Evolutionary conservation across 2,329 filamentous ascomycete genomes (phyloP), one percentile per base, ranked within the genome.

Genomic region (Aspergillus melleus): DNA sequence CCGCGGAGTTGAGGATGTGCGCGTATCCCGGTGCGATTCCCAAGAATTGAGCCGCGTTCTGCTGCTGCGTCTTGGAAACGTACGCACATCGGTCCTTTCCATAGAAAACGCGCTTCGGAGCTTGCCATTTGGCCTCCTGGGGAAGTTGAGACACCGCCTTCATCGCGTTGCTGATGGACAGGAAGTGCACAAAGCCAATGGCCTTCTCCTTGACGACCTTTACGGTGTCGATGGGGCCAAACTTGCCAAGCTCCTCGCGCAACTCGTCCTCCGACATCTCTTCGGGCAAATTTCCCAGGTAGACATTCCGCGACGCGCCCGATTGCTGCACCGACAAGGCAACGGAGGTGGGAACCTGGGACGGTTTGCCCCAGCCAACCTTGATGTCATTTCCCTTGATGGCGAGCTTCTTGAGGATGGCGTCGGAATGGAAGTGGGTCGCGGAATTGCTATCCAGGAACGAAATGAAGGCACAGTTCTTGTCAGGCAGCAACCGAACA

Each of bases 401-500:
- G 70, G 93, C 93, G 74, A 99, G 87, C 84, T 98, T 99, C 84
- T 99, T 99, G 85, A 99, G 86, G 79, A 99, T 99, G 68, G 95
- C 95, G 83, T 99, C 95, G 20, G 95, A 99, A 83, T 99, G 95
- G 81, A 99, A 99, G 76, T 99, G 95, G 22, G 94, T 98, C 58
- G 95, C 95, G 30, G 95, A 97, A 80, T 93, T 96, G 70, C 93
- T 92, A 73, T 99, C 95, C 66, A 99, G 84, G 82, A 99, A 99
- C 8, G 95, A 99, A 75, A 99, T 98, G 83, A 99, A 99, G 60
- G 95, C 95, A 74, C 95, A 99, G 84, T 98, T 99, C 91, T 98
- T 99, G 80, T 99, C 95, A 24, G 94, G 92, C 57, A 99, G 84
- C 66, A 99, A 85, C 69, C 95, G 90, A 55, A 99, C 95, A n/a